Evolutionary conservation across 345 rosid genomes (phyloP), one percentile per base, ranked within the genome.

Genomic region (Brassica napus): DNA sequence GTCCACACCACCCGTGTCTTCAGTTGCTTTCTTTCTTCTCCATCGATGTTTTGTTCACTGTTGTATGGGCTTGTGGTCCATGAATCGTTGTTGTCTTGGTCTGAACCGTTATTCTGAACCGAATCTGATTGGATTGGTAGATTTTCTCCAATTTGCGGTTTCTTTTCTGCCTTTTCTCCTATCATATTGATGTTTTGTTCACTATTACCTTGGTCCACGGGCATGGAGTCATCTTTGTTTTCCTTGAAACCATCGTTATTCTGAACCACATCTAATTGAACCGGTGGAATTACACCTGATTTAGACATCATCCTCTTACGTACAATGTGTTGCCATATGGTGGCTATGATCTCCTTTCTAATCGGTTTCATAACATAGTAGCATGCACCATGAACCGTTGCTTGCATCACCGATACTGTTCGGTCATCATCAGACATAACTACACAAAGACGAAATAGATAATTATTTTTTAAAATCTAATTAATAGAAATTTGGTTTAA

Each of bases 281-380:
- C 54, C 15, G 54, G 54, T 47, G 54, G 15, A 47, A 14, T 47
- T 47, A 47, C 4, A 4, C 15, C 44, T 6, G 59, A 32, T 55
- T 65, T 57, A 39, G 60, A 35, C 58, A 12, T 60, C 77, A 66
- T 10, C 68, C 6, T 58, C 64, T 67, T 79, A n/a, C 77, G 77
- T 0, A 72, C 63, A 60, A 73, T 60, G 73, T 79, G 82, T 79
- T 79, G 68, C 82, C 82, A 79, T 34, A 79, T 57, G 26, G 10
- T 67, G 10, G 42, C 64, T n/a, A 79, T 10, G 18, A 21, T 1
- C 8, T 23, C 69, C 15, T 67, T 4, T 1, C 14, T 3, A 67
- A 79, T 62, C n/a, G 82, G 82, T 44, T 79, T 79, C 42, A 32
- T 1, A 31, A 67, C 1, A 59, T 66, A 79, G 42, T 47, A 52